phyloP scores from a whole-genome alignment of 129 eudicot genomes.

The Cynara cardunculus region DNA sequence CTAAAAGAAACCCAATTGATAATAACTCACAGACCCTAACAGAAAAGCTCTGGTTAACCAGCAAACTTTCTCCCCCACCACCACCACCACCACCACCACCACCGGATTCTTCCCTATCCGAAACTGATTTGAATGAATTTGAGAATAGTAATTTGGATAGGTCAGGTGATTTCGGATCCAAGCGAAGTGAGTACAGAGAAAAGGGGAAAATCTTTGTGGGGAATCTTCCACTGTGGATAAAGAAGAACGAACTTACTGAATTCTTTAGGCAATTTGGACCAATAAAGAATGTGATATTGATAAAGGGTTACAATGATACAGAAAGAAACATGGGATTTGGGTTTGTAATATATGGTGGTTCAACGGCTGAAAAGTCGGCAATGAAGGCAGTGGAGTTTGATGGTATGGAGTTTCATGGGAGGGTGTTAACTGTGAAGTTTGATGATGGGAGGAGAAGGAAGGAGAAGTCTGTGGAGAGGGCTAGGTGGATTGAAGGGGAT shows the following conservation, averaged over 20 bases:
- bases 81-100: conserved; percentile 28
- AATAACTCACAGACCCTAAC: conserved; percentile 43
- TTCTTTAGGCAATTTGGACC: conserved; percentile 87
- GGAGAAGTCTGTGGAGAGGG: conserved; percentile 48
- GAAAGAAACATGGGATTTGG: conserved; percentile 90
- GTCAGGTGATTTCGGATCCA: conserved; percentile 4
- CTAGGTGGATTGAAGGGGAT: conserved; percentile 67
- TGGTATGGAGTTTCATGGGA: conserved; percentile 93
- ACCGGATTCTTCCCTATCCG: neutral
- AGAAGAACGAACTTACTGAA: conserved; percentile 65
- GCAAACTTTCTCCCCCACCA: conserved; percentile 80
- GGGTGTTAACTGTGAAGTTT: conserved; percentile 74
- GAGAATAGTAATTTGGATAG: neutral
- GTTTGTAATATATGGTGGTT: conserved; percentile 67
- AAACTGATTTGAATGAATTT: neutral
- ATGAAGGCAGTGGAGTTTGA: conserved; percentile 90
- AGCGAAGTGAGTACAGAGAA: conserved; percentile 41
- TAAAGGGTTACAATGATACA: conserved; percentile 62
- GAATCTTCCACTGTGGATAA: conserved; percentile 80
- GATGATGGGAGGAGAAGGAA: conserved; percentile 83
- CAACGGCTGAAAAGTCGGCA: conserved; percentile 64
- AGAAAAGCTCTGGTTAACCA: conserved; percentile 79
- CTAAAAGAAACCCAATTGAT: conserved; percentile 23
- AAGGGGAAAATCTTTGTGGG: conserved; percentile 85
- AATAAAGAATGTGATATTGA: conserved; percentile 65